Percentiles rank a stretch among this genome's conserved stretches.
These are phyloP conservation scores for Aspergillus uvarum DNA, from an alignment of 2,329 filamentous ascomycete species.

Conservation along the genomic window DNA sequence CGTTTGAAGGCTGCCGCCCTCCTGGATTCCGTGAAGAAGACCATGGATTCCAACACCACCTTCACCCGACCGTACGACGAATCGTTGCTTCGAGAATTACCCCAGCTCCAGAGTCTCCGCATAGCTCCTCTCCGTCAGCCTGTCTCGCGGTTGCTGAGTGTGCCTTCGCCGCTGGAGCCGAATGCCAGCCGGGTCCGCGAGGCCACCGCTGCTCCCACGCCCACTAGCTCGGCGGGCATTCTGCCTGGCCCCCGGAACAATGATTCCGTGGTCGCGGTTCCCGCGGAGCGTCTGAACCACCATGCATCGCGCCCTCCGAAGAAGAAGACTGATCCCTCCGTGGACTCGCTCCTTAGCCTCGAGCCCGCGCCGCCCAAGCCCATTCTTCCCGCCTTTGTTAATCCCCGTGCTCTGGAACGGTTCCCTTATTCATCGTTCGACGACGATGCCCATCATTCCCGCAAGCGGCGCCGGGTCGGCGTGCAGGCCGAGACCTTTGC, in stretches of 20 bases:
- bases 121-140: conserved; percentile 51
- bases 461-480: conserved; percentile 48
- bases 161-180: conserved; percentile 48
- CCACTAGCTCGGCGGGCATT: conserved; percentile 27
- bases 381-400: conserved; percentile 48
- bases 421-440: conserved; percentile 44
- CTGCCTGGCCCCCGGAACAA: conserved; percentile 33
- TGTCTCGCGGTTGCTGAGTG: conserved; percentile 41
- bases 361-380: conserved; percentile 40
- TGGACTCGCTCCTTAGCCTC: conserved; percentile 32
- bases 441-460: conserved; percentile 35
- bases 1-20: conserved; percentile 5
- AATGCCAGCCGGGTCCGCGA: conserved; percentile 38
- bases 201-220: conserved; percentile 29
- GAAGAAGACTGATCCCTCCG: conserved; percentile 35
- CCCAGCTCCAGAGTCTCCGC: conserved; percentile 43
- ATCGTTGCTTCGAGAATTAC: conserved; percentile 42
- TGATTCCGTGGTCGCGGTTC: conserved; percentile 31
- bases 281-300: conserved; percentile 36
- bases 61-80: conserved; percentile 42
- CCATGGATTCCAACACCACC: conserved; percentile 34
- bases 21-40: conserved; percentile 18
- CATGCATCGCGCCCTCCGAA: conserved; percentile 33
- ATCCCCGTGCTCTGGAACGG: conserved; percentile 48
- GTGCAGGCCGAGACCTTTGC: conserved; percentile 42